A percentile compares a stretch with the other conserved stretches of the same genome.
Conservation (phyloP, 192 early-diverging fungal genomes). For the Mortierella claussenii region DNA sequence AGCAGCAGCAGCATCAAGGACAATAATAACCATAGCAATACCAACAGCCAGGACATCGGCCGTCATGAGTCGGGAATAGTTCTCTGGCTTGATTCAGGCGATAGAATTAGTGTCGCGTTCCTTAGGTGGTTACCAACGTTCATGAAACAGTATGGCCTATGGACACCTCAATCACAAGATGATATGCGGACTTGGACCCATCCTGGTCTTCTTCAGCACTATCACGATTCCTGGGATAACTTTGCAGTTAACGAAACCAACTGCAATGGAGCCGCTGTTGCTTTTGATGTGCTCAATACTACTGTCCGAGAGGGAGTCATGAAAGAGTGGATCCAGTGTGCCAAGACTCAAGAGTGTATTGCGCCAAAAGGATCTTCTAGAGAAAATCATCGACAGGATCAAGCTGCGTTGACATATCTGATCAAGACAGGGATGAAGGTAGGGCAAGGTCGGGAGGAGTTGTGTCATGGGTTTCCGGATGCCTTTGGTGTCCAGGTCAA, state of each 20-base stretch:
- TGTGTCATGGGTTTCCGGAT: constrained; percentile 29
- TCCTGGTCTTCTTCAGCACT: constrained; percentile 56
- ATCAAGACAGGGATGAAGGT: constrained; percentile 54
- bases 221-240: constrained; percentile 19
- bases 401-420: constrained; percentile 59
- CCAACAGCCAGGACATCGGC: too few species aligned
- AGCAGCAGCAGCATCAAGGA: neutral
- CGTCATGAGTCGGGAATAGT: constrained; percentile 43
- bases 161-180: constrained; percentile 54
- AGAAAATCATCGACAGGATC: constrained; percentile 61
- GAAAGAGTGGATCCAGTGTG: constrained; percentile 58
- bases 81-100: constrained; percentile 63
- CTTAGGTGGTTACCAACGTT: constrained; percentile 41
- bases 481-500: constrained; percentile 35
- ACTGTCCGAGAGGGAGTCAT: constrained; percentile 53
- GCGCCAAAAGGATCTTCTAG: constrained; percentile 59
- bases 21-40: neutral
- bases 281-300: constrained; percentile 52
- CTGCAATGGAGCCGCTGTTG: constrained; percentile 60
- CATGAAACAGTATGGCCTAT: constrained; percentile 46
- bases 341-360: constrained; percentile 57
- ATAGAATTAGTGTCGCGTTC: constrained; percentile 45
- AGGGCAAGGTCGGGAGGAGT: constrained; percentile 20
- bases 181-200: constrained; percentile 56
- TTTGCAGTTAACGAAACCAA: constrained; percentile 44